Evolutionary conservation across 192 early-diverging fungal genomes (phyloP).

Genomic region (Backusella luteola): DNA sequence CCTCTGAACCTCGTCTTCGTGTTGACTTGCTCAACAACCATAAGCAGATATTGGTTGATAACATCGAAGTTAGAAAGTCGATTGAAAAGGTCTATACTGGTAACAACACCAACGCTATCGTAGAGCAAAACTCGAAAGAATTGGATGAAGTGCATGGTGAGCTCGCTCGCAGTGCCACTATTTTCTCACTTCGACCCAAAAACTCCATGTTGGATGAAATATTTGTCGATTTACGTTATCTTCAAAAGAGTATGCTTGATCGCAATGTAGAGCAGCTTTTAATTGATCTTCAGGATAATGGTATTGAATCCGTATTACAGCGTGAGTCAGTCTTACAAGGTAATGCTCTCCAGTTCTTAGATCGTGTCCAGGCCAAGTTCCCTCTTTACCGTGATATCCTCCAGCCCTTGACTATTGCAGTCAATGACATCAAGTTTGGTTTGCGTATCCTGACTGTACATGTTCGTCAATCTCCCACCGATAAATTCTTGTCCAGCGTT

Average conservation of each 20-base stretch:
- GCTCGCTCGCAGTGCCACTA: slow-evolving; percentile 38
- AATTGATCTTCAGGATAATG: slow-evolving; percentile 38
- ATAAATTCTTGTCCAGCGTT: slow-evolving; percentile 28
- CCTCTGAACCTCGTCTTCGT: slow-evolving; percentile 65
- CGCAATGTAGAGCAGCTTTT: slow-evolving; percentile 45
- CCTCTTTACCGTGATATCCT: slow-evolving; percentile 74
- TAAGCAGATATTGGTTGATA: slow-evolving; percentile 41
- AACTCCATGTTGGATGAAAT: slow-evolving; percentile 64
- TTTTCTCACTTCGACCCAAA: slow-evolving; percentile 64
- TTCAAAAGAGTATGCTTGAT: slow-evolving; percentile 30
- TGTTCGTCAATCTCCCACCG: background rate
- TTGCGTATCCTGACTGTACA: slow-evolving; percentile 51
- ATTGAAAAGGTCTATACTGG: slow-evolving; percentile 68
- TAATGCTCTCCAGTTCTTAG: slow-evolving; percentile 62
- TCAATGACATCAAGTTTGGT: slow-evolving; percentile 78
- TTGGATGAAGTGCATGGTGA: slow-evolving; percentile 35
- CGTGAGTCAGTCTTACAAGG: slow-evolving; percentile 69
- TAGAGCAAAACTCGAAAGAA: slow-evolving; percentile 30
- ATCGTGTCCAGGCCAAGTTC: slow-evolving; percentile 64
- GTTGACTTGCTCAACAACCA: slow-evolving; percentile 62
- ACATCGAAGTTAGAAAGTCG: slow-evolving; percentile 54
- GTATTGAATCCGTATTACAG: slow-evolving; percentile 44
- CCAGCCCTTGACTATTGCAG: slow-evolving; percentile 62
- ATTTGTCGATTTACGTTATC: slow-evolving; percentile 38
- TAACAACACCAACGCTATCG: slow-evolving; percentile 41